phyloP scores from a whole-genome alignment of 2,329 filamentous ascomycete species.

The Cytospora chrysosperma region DNA sequence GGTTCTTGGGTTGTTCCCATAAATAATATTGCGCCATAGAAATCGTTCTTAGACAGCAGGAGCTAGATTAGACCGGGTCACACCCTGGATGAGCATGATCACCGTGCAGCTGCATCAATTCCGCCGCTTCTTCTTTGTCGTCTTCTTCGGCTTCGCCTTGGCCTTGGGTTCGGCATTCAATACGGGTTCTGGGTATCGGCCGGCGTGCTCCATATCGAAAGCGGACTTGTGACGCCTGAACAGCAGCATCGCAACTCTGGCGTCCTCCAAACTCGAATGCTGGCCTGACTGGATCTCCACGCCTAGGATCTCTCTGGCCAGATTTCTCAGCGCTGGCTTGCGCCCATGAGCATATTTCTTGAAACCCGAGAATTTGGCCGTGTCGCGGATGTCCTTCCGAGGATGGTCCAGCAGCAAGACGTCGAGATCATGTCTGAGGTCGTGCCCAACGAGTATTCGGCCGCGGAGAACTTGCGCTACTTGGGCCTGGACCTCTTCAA shows the following conservation, averaged over 20 bases:
- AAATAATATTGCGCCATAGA: not conserved
- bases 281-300: conserved; percentile 63
- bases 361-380: conserved; percentile 74
- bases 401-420: conserved; percentile 79
- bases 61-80: conserved; percentile 4
- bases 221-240: conserved; percentile 79
- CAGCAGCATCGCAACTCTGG: conserved; percentile 83
- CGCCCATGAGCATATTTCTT: conserved; percentile 65
- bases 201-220: conserved; percentile 79
- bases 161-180: conserved; percentile 28
- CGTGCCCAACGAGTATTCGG: conserved; percentile 79
- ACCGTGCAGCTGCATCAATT: conserved; percentile 29
- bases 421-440: conserved; percentile 74
- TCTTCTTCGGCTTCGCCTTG: conserved; percentile 42
- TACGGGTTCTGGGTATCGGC: conserved; percentile 53
- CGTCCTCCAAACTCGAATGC: conserved; percentile 74
- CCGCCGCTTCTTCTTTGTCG: conserved; percentile 41
- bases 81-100: not conserved
- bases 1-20: not conserved
- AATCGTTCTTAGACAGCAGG: not conserved
- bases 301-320: conserved; percentile 57
- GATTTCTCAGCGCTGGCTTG: conserved; percentile 63
- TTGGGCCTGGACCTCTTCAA: conserved; percentile 74
- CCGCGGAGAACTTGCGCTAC: conserved; percentile 68
- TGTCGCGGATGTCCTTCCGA: conserved; percentile 77